phyloP scores from a whole-genome alignment of 257 asterid species.

The Salvia hispanica region DNA sequence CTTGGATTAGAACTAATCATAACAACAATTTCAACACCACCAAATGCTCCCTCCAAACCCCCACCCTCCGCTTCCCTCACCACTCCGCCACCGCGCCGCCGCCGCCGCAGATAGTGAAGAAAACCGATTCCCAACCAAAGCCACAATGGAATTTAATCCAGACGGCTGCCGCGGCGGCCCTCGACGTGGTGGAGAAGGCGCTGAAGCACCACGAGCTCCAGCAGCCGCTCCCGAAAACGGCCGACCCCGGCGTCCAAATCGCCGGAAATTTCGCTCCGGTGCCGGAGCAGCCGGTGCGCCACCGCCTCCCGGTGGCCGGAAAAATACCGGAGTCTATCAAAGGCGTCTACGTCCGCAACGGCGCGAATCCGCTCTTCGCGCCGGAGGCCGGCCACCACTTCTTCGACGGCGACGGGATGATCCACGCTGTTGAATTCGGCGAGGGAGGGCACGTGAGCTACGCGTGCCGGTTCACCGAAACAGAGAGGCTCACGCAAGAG shows the following conservation, averaged over 20 bases:
- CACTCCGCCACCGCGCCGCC: slow-evolving; percentile 28
- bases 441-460: slow-evolving; percentile 58
- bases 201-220: slow-evolving; percentile 56
- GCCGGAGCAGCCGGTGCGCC: slow-evolving; percentile 63
- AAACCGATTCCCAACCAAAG: slow-evolving; percentile 17
- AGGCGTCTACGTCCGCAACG: slow-evolving; percentile 90
- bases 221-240: slow-evolving; percentile 70
- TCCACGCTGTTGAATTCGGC: slow-evolving; percentile 64
- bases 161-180: slow-evolving; percentile 69
- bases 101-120: slow-evolving; percentile 1
- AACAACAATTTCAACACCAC: slow-evolving; percentile 16
- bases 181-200: slow-evolving; percentile 68
- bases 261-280: slow-evolving; percentile 94
- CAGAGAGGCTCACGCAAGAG: slow-evolving; percentile 66
- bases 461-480: slow-evolving; percentile 80
- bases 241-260: slow-evolving; percentile 80
- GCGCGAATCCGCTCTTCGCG: slow-evolving; percentile 79
- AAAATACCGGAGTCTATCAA: slow-evolving; percentile 58
- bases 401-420: slow-evolving; percentile 97
- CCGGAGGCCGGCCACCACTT: slow-evolving; percentile 93
- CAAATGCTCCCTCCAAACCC: slow-evolving; percentile 55
- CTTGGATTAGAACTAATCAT: slow-evolving; percentile 44
- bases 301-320: slow-evolving; percentile 61
- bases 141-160: slow-evolving; percentile 66
- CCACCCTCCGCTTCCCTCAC: slow-evolving; percentile 49